phyloP scores from a whole-genome alignment of 495 filamentous ascomycete species.

The Evansstolkia leycettana region DNA sequence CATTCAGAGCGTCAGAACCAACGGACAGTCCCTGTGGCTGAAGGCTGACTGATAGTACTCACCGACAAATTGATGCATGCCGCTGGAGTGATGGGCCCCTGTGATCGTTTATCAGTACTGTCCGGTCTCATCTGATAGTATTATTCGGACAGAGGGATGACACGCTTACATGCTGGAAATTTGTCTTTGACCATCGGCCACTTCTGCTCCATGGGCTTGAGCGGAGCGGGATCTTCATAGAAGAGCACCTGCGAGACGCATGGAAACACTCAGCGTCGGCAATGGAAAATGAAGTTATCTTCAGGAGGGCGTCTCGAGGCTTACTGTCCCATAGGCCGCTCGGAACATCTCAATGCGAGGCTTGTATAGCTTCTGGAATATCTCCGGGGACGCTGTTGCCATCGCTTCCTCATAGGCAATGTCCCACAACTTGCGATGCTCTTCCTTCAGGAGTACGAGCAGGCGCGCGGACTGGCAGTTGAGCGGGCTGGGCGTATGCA shows the following conservation, averaged over 20 bases:
- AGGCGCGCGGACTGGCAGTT: constrained; percentile 17
- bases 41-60: too few species aligned
- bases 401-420: constrained; percentile 19
- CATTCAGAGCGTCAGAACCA: not conserved
- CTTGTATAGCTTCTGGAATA: constrained; percentile 28
- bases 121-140: not conserved
- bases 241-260: constrained; percentile 44
- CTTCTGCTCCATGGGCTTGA: constrained; percentile 38
- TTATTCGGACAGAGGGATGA: constrained; percentile 45
- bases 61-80: constrained; percentile 52
- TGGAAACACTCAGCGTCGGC: not conserved
- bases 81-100: constrained; percentile 46
- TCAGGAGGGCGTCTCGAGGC: constrained; percentile 2
- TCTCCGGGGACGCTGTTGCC: constrained; percentile 33
- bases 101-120: constrained; percentile 10
- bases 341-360: constrained; percentile 6
- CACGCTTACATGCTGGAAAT: constrained; percentile 7
- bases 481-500: constrained; percentile 19
- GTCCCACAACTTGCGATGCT: constrained; percentile 21
- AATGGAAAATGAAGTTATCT: not conserved
- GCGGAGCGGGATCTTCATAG: constrained; percentile 44
- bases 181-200: constrained; percentile 16
- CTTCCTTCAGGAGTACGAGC: constrained; percentile 18
- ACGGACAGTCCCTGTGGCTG: too few species aligned
- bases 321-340: constrained; percentile 10